Base-by-base conservation (phyloP, 352 stramenopile species). In the Globisporangium recalcitrans region DNA sequence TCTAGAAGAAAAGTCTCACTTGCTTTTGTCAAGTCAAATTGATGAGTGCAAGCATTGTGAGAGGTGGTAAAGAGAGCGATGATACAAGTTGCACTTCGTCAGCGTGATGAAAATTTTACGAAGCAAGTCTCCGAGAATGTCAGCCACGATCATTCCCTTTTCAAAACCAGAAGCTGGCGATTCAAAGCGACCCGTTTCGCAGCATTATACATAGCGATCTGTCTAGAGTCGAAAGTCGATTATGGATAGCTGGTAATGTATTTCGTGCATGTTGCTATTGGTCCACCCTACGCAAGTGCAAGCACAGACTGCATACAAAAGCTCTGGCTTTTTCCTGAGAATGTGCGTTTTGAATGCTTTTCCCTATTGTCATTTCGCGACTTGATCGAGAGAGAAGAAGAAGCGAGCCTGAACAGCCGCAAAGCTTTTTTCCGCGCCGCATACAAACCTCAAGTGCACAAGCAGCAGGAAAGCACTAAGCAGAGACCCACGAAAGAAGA, bases 341-440 rank as follows among this genome's bases (percentile, higher is more conserved):
- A 21, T 19, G 16, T 38, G 16, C 31, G 27, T 48, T 58, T 13
- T n/a, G n/a, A n/a, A n/a, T n/a, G n/a, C n/a, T n/a, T n/a, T n/a
- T n/a, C n/a, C n/a, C n/a, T n/a, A n/a, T n/a, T n/a, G 32, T 55
- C 53, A 59, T 59, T 59, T 47, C 53, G 53, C 53, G 46, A 59
- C 49, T 59, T 31, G 32, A 47, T 38, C 44, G n/a, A 36, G 36
- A 44, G 36, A 44, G 36, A 44, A 44, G 36, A 13, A 44, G 36
- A 44, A 44, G 36, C 19, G 48, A 55, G 26, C 49, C 49, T 7
- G 26, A 55, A 59, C 53, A 44, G 53, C 38, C 53, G 22, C 53
- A 29, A 31, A 56, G 57, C n/a, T 46, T 38, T 10, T 34, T 32
- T 52, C 21, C 21, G 49, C 27, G 49, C 27, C 49, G 49, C 56